These are phyloP conservation scores for Amanita thiersii DNA, from an alignment of 768 basidiomycete species.

Conservation along the genomic window DNA sequence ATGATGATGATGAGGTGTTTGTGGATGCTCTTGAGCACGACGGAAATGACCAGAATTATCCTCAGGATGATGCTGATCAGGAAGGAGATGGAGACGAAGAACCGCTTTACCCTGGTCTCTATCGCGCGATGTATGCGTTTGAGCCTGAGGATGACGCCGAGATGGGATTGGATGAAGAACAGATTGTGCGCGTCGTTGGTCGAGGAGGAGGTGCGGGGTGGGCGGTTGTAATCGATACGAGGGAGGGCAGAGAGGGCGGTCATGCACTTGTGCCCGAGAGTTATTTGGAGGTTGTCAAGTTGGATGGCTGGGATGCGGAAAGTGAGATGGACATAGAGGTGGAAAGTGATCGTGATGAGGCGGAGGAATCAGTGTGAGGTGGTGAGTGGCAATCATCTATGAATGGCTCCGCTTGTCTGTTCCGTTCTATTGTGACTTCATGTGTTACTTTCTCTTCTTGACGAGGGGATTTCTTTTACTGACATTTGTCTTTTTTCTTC, in stretches of 20 bases:
- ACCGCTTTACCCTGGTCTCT: slow-evolving; percentile 58
- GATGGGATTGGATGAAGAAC: slow-evolving; percentile 74
- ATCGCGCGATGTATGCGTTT: slow-evolving; percentile 73
- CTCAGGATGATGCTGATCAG: no score
- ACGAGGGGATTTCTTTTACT: no score
- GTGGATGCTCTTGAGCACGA: slow-evolving; percentile 16
- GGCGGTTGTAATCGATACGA: slow-evolving; percentile 52
- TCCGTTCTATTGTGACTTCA: no score
- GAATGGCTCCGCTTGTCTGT: no score
- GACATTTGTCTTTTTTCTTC: no score
- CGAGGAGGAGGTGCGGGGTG: slow-evolving; percentile 74
- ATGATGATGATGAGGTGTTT: slow-evolving; percentile 18
- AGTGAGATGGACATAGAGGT: slow-evolving; percentile 8
- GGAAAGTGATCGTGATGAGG: background rate
- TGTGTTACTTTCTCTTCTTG: no score
- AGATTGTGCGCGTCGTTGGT: slow-evolving; percentile 65
- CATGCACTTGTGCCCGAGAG: slow-evolving; percentile 78
- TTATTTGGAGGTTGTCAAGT: slow-evolving; percentile 54
- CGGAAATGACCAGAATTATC: slow-evolving; percentile 2
- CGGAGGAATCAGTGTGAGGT: no score
- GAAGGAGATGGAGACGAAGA: slow-evolving; percentile 27
- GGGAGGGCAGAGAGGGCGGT: slow-evolving; percentile 12
- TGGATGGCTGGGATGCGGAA: slow-evolving; percentile 30
- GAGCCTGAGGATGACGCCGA: slow-evolving; percentile 77
- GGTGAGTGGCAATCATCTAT: no score